Evolutionary conservation across 225 moss, liverwort and hornwort species (phyloP).

Genomic region (Sphagnum contortum): DNA sequence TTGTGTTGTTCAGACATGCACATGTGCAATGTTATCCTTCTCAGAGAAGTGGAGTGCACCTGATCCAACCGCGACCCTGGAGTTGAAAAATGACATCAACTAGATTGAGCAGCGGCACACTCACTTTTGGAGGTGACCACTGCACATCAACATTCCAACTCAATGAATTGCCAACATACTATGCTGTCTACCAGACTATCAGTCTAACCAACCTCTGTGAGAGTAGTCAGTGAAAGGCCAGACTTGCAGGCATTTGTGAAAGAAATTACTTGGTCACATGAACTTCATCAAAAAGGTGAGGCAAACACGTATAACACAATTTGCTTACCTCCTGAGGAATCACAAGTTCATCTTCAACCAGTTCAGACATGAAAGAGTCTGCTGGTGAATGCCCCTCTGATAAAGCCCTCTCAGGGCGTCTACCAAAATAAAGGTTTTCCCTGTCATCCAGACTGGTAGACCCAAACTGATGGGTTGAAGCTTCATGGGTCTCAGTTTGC

Average conservation of each 20-base stretch:
- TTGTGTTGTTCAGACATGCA: too few species aligned
- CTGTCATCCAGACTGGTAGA: slow-evolving; percentile 30
- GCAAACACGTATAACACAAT: slow-evolving; percentile 7
- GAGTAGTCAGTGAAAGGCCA: neutral
- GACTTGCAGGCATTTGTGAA: too few species aligned
- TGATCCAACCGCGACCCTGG: slow-evolving; percentile 93
- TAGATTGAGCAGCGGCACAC: slow-evolving; percentile 85
- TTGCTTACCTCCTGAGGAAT: slow-evolving; percentile 35
- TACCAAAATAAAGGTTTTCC: slow-evolving; percentile 28
- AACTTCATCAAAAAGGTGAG: neutral
- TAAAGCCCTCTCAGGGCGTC: slow-evolving; percentile 43
- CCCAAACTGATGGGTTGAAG: slow-evolving; percentile 9
- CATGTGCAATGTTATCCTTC: too few species aligned
- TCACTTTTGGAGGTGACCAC: slow-evolving; percentile 94
- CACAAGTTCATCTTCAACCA: slow-evolving; percentile 26
- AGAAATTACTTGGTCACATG: too few species aligned
- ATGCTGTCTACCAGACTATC: slow-evolving; percentile 28
- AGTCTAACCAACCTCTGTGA: slow-evolving; percentile 33
- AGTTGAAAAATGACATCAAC: slow-evolving; percentile 84
- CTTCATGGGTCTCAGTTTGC: slow-evolving; percentile 18
- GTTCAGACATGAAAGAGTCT: slow-evolving; percentile 59
- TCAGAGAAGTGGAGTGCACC: slow-evolving; percentile 14
- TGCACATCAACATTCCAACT: slow-evolving; percentile 12
- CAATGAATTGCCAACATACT: neutral
- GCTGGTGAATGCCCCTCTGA: slow-evolving; percentile 81